Conservation (phyloP, 2,329 filamentous ascomycete species). For the Endoconidiophora laricicola region DNA sequence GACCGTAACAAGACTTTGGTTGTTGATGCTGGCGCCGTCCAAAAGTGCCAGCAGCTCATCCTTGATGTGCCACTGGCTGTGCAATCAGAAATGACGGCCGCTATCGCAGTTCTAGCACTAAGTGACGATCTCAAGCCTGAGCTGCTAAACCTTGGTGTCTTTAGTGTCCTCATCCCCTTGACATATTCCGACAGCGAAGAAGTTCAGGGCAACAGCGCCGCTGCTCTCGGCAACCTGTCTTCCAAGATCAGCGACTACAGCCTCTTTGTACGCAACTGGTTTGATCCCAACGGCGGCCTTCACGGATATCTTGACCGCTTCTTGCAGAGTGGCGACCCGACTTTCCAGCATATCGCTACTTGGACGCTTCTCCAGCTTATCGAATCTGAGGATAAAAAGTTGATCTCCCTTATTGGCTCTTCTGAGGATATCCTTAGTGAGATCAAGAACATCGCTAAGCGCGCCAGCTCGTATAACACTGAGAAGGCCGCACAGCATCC, state of each 20-base stretch:
- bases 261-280: constrained; percentile 91
- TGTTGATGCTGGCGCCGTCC: constrained; percentile 84
- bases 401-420: constrained; percentile 78
- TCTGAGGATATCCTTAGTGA: constrained; percentile 83
- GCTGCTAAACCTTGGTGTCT: constrained; percentile 79
- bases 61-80: constrained; percentile 85
- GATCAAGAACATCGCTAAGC: constrained; percentile 81
- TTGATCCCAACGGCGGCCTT: constrained; percentile 79
- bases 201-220: constrained; percentile 94
- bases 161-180: constrained; percentile 87
- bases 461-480: constrained; percentile 18
- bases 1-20: constrained; percentile 98
- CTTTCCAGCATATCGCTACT: constrained; percentile 97
- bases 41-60: constrained; percentile 96
- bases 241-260: constrained; percentile 97
- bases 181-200: constrained; percentile 94
- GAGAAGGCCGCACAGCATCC: too few species aligned
- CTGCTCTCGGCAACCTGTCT: constrained; percentile 84
- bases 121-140: constrained; percentile 92
- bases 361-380: constrained; percentile 94
- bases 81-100: constrained; percentile 98
- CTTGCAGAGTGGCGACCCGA: constrained; percentile 82
- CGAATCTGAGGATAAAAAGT: constrained; percentile 78
- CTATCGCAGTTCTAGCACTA: constrained; percentile 85
- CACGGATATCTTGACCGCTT: constrained; percentile 91